Evolutionary conservation across 2,329 filamentous ascomycete genomes (phyloP).

Genomic region (Stylonectria norvegica): DNA sequence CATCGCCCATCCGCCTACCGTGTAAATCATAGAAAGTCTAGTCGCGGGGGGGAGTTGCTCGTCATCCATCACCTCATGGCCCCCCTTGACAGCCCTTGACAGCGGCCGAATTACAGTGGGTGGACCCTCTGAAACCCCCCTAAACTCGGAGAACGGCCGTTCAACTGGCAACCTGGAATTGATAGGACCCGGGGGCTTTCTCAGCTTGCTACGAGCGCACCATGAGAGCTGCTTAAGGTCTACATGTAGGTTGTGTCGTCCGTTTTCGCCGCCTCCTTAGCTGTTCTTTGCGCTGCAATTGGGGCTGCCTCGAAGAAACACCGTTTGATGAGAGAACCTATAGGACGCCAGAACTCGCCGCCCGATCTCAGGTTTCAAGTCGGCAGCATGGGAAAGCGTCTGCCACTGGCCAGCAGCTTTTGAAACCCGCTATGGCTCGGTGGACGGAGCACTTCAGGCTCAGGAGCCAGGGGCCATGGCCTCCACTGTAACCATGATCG

Average conservation of each 20-base stretch:
- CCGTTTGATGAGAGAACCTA: constrained; percentile 16
- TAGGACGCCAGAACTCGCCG: constrained; percentile 18
- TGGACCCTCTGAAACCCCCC: no score
- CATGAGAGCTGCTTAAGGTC: no score
- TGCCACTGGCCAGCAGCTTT: constrained; percentile 22
- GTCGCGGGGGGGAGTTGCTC: no score
- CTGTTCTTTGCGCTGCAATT: neutral
- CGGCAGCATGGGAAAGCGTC: constrained; percentile 9
- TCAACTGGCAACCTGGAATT: neutral
- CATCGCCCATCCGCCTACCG: neutral
- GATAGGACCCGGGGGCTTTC: neutral
- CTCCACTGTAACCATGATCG: neutral
- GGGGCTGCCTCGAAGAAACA: neutral
- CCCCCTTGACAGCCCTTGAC: neutral
- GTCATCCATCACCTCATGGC: neutral
- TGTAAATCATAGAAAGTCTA: no score
- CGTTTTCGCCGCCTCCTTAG: neutral
- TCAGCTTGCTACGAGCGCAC: neutral
- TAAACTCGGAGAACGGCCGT: neutral
- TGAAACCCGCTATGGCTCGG: constrained; percentile 24
- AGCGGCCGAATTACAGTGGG: no score
- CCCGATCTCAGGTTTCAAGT: constrained; percentile 22
- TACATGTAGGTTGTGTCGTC: no score
- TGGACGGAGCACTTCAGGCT: no score
- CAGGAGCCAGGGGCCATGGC: neutral